Evolutionary conservation across 306 rosid genomes (phyloP).

Genomic region (Prinsepia uniflora): DNA sequence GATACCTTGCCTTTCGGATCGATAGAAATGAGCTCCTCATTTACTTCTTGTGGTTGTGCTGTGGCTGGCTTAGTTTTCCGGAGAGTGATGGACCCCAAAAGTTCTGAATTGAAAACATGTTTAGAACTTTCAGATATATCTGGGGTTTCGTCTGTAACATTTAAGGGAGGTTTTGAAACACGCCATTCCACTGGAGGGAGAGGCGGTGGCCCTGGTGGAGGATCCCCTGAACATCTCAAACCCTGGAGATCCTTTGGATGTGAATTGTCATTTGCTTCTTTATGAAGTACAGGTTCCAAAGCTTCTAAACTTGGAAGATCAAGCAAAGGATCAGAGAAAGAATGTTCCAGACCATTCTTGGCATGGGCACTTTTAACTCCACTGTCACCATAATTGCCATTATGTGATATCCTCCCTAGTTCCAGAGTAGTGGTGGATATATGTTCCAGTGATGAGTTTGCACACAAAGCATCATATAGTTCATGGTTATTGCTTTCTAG

Average conservation of each 20-base stretch:
- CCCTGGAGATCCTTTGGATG: conserved; percentile 26
- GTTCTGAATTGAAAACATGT: conserved; percentile 21
- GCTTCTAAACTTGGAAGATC: conserved; percentile 75
- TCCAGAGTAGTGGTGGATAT: conserved; percentile 40
- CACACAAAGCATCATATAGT: conserved; percentile 43
- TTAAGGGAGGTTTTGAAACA: conserved; percentile 42
- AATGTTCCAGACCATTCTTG: conserved; percentile 40
- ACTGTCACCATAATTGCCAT: conserved; percentile 31
- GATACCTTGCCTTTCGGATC: conserved; percentile 50
- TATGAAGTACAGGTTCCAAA: conserved; percentile 40
- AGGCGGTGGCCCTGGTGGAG: conserved; percentile 63
- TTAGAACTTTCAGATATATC: conserved; percentile 32
- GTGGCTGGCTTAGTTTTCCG: conserved; percentile 32
- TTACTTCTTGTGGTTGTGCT: conserved; percentile 33
- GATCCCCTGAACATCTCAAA: conserved; percentile 30
- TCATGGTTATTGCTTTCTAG: conserved; percentile 49
- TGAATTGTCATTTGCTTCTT: conserved; percentile 32
- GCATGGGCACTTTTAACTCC: conserved; percentile 25
- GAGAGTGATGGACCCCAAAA: conserved; percentile 35
- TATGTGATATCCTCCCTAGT: conserved; percentile 27
- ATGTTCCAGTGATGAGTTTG: conserved; percentile 47
- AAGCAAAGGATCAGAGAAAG: conserved; percentile 49
- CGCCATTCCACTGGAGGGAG: conserved; percentile 64
- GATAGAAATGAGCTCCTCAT: conserved; percentile 27
- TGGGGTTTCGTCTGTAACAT: conserved; percentile 40